phyloP scores from a whole-genome alignment of 2,329 filamentous ascomycete genomes.

The Cryphonectria naterciae region DNA sequence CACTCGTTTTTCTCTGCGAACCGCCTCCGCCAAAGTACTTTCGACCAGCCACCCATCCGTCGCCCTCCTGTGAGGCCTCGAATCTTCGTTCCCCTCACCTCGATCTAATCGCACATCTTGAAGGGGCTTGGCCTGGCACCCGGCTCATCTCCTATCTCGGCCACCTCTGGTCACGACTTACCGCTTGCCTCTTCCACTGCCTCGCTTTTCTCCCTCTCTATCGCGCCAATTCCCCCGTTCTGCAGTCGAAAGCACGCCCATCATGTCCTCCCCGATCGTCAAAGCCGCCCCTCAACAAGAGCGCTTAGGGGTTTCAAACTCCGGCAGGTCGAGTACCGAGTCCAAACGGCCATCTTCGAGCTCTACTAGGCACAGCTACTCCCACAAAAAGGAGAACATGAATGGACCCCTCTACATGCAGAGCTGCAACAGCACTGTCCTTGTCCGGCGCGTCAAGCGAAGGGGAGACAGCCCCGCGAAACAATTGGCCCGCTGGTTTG shows the following conservation, averaged over 20 bases:
- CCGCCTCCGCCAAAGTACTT: conserved; percentile 4
- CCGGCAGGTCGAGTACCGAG: conserved; percentile 24
- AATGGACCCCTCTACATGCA: conserved; percentile 64
- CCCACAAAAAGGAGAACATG: conserved; percentile 48
- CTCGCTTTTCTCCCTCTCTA: neutral
- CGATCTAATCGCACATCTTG: conserved; percentile 12
- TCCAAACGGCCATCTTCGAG: conserved; percentile 15
- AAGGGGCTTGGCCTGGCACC: conserved; percentile 11
- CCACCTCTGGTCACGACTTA: conserved; percentile 13
- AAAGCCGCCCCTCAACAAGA: conserved; percentile 23
- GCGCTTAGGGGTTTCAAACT: conserved; percentile 14
- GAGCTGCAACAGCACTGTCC: conserved; percentile 55
- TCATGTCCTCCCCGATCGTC: conserved; percentile 24
- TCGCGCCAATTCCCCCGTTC: conserved; percentile 12
- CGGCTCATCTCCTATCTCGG: conserved; percentile 9
- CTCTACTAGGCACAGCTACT: conserved; percentile 36
- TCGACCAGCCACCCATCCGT: neutral
- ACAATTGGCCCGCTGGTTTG: conserved; percentile 69
- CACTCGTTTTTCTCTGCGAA: conserved; percentile 4
- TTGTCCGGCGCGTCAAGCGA: conserved; percentile 61
- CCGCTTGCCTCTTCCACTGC: conserved; percentile 12
- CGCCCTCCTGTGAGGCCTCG: neutral
- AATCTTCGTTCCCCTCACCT: neutral
- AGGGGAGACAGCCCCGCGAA: conserved; percentile 66
- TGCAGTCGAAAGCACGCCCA: conserved; percentile 12